These are phyloP conservation scores for Brachypodium distachyon DNA, from an alignment of 202 grass and related monocot species.

Conservation along the genomic window DNA sequence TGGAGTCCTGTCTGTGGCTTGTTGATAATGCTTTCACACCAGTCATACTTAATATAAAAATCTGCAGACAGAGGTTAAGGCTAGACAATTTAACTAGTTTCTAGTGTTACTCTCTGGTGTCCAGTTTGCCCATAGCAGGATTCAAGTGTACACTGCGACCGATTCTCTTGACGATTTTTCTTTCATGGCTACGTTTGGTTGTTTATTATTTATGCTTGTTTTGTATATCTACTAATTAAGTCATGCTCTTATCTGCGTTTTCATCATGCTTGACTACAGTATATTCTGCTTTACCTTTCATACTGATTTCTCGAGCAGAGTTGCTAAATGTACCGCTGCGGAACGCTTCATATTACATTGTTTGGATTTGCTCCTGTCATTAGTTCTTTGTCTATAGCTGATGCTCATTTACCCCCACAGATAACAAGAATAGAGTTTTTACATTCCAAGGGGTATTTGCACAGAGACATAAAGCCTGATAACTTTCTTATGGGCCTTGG, in stretches of 20 bases:
- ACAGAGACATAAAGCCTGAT: conserved; percentile 90
- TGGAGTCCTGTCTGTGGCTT: neutral
- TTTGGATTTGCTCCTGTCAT: neutral
- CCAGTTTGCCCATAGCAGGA: neutral
- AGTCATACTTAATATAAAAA: neutral
- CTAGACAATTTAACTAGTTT: neutral
- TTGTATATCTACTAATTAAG: neutral
- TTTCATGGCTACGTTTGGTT: conserved; percentile 6
- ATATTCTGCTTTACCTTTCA: neutral
- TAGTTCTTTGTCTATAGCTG: neutral
- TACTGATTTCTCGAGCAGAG: neutral
- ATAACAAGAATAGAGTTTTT: conserved; percentile 79
- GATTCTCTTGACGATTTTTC: neutral
- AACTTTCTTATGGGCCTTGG: conserved; percentile 92
- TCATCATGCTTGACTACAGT: neutral
- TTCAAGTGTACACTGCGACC: neutral
- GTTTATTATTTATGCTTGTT: neutral
- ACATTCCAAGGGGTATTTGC: conserved; percentile 76
- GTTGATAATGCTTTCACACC: neutral
- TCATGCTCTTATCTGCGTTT: neutral
- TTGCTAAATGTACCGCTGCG: neutral
- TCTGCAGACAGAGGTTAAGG: neutral
- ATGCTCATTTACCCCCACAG: conserved; percentile 21
- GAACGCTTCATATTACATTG: neutral
- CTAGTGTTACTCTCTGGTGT: neutral